Percentiles rank a stretch among this genome's conserved stretches.
Conservation (phyloP, 768 basidiomycete species). For the Xanthoconium purpureum region DNA sequence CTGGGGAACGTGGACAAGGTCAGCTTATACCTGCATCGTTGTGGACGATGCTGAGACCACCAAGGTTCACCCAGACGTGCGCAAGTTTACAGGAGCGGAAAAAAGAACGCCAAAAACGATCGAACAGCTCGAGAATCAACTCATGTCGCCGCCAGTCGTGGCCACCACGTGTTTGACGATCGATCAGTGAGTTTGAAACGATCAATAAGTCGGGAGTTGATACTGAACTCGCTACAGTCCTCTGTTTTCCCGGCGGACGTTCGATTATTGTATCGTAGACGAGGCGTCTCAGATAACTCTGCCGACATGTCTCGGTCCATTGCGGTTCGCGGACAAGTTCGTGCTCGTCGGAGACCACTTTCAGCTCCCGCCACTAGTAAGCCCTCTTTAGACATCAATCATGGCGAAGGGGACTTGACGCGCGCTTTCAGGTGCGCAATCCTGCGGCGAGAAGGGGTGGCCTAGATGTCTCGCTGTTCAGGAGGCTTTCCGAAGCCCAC, state of each 20-base stretch:
- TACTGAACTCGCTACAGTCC: conserved; percentile 48
- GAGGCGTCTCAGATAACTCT: conserved; percentile 98
- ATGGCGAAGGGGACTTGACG: background rate
- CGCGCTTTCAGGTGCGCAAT: conserved; percentile 68
- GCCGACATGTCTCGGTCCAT: conserved; percentile 91
- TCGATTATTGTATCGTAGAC: conserved; percentile 97
- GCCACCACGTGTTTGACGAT: conserved; percentile 94
- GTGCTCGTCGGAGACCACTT: conserved; percentile 97
- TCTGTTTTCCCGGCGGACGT: conserved; percentile 77
- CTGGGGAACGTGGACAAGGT: conserved; percentile 94
- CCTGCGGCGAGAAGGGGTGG: conserved; percentile 77
- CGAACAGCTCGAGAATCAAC: conserved; percentile 77
- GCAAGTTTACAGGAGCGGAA: conserved; percentile 63
- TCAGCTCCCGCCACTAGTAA: conserved; percentile 91
- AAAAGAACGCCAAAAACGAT: conserved; percentile 58
- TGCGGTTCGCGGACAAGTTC: conserved; percentile 87
- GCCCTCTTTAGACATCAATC: conserved; percentile 10
- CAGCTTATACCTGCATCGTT: conserved; percentile 2
- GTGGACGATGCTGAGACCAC: background rate
- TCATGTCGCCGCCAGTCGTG: conserved; percentile 88
- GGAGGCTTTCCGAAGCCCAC: conserved; percentile 82
- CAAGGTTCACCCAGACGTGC: conserved; percentile 82
- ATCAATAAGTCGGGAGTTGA: background rate
- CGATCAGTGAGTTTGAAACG: conserved; percentile 69
- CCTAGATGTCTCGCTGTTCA: conserved; percentile 86